Evolutionary conservation across 768 basidiomycete species (phyloP), one percentile per base, ranked within the genome.

Genomic region (Kwoniella dejecticola): DNA sequence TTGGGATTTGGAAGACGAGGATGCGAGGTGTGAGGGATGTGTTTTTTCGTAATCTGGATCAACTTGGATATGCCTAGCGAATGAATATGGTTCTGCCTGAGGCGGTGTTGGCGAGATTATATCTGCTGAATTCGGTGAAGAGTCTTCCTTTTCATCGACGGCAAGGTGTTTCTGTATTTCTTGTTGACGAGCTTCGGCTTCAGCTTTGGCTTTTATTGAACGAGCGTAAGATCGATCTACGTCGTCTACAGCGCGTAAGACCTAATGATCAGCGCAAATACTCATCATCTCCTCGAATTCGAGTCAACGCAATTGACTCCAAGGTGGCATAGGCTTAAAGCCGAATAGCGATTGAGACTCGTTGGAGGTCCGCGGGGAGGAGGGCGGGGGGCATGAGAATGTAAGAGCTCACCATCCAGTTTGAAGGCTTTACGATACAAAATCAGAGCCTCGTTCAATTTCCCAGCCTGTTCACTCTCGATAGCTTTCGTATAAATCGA

Each of bases 371-470:
- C n/a, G n/a, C n/a, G n/a, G n/a, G n/a, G n/a, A n/a, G n/a, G n/a
- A n/a, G n/a, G n/a, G n/a, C n/a, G n/a, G n/a, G n/a, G n/a, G n/a
- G n/a, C n/a, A n/a, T n/a, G n/a, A n/a, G n/a, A n/a, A n/a, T n/a
- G n/a, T n/a, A n/a, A n/a, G n/a, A n/a, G 62, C 76, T 66, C 52
- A 76, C 74, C 81, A 61, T 92, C 84, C 79, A 88, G 79, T 53
- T 87, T 85, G 76, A 92, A 93, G 1, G 90, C 90, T 63, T 85
- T 84, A 10, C 90, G 86, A 70, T 95, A 96, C 7, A 91, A 79
- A 24, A 78, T 71, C 10, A 92, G 78, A 11, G 92, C 92, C 31
- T 88, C 85, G 65, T 92, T 88, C 49, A 91, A 81, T 61, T 88
- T 81, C 38, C 90, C 86, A 44, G 79, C 80, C 72, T 90, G 88